Base-by-base conservation (phyloP, 257 asterid species). In the Coffea canephora region DNA sequence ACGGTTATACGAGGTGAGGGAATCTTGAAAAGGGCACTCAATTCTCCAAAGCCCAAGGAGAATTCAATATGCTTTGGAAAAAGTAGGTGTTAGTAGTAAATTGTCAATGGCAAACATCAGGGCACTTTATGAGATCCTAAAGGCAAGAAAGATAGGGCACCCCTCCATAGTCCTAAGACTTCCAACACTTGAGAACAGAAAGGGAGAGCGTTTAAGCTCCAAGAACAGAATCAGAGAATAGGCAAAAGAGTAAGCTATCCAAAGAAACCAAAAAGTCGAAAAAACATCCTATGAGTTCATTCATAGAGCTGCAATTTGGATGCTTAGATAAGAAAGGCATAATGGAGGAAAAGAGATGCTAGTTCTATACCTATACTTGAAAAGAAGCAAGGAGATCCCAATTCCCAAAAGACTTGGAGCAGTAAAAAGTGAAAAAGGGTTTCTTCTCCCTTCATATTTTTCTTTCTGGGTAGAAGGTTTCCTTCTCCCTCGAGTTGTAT, bases 11-110 rank as follows among this genome's bases (percentile, higher is more conserved):
- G 80, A 79, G 86, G 86, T 76, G 84, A 70, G 89, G n/a, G 98
- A 92, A 91, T 94, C 95, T 87, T 75, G 82, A 84, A 88, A 88
- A 89, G 92, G 78, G 83, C 21, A 64, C 64, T 75, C 69, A 81
- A 82, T 92, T 89, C 90, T 88, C 94, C 94, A 82, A 82, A 81
- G 72, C 83, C 88, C 83, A 84, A 84, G 90, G 90, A 74, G 74
- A 87, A 75, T 85, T 82, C 78, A 82, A 78, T 69, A 76, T 81
- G 75, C 80, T 21, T 79, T 55, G 67, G 70, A 25, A 66, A 78
- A 79, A 71, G 80, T 27, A 48, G 81, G 79, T 69, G 81, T 50
- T 84, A 88, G 89, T 84, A 88, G 89, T 84, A 85, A 70, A 68
- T 43, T 43, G 76, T 83, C 77, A 81, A 83, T 80, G 82, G 82